Percentiles rank a stretch among this genome's conserved stretches.
Conservation (phyloP, 2,329 filamentous ascomycete species). For the Lanzia echinophila region DNA sequence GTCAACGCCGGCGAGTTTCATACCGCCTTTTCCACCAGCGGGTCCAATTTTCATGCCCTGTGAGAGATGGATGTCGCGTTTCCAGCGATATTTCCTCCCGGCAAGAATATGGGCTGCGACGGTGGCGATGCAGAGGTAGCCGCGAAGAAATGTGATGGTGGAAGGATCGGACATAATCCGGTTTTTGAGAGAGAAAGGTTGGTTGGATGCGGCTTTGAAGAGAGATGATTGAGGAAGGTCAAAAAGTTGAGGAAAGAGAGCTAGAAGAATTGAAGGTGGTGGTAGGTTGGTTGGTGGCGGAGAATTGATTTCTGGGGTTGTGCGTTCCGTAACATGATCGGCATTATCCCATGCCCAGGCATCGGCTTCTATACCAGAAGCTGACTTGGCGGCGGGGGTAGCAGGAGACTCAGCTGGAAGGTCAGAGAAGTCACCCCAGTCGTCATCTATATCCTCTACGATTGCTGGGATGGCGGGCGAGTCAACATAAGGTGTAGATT, state of each 20-base stretch:
- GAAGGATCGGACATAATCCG: slow-evolving; percentile 56
- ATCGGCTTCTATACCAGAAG: slow-evolving; percentile 15
- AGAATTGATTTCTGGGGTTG: slow-evolving; percentile 5
- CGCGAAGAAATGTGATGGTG: slow-evolving; percentile 56
- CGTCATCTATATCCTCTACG: slow-evolving; percentile 37
- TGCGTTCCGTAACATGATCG: slow-evolving; percentile 17
- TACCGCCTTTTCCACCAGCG: slow-evolving; percentile 69
- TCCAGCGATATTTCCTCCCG: slow-evolving; percentile 82
- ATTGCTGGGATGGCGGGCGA: slow-evolving; percentile 20
- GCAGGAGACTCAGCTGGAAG: slow-evolving; percentile 26
- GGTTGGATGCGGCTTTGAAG: slow-evolving; percentile 57
- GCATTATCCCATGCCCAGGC: slow-evolving; percentile 30
- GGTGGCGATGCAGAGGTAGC: slow-evolving; percentile 55
- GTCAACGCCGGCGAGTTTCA: slow-evolving; percentile 87
- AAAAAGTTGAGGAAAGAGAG: slow-evolving; percentile 67
- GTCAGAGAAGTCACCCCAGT: slow-evolving; percentile 49
- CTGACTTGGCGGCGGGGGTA: slow-evolving; percentile 10
- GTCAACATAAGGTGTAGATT: slow-evolving; percentile 22
- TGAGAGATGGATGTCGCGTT: slow-evolving; percentile 75
- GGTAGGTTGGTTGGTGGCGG: slow-evolving; percentile 64
- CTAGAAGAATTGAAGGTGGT: slow-evolving; percentile 76
- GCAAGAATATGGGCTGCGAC: slow-evolving; percentile 77
- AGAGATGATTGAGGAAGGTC: slow-evolving; percentile 56
- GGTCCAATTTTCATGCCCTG: slow-evolving; percentile 82
- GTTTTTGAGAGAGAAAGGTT: slow-evolving; percentile 51